Evolutionary conservation across 768 basidiomycete genomes (phyloP).

Genomic region (Nevesoporus exiguus): DNA sequence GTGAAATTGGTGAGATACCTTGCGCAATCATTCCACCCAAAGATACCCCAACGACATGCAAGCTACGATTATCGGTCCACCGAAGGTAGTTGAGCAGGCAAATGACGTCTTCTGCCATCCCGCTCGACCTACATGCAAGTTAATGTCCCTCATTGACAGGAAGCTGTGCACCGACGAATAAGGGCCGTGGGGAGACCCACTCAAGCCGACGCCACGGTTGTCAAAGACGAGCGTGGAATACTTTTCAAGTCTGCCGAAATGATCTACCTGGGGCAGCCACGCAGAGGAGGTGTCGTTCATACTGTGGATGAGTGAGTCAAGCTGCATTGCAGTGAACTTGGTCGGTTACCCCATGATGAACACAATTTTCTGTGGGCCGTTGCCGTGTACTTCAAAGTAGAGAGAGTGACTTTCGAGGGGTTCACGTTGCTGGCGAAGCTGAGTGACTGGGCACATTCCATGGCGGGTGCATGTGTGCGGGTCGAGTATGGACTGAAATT

Average conservation of each 20-base stretch:
- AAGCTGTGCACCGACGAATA: constrained; percentile 55
- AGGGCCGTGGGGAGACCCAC: constrained; percentile 65
- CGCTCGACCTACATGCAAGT: constrained; percentile 49
- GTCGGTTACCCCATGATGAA: constrained; percentile 68
- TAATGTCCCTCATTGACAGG: neutral
- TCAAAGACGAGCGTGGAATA: constrained; percentile 75
- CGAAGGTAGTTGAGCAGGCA: constrained; percentile 65
- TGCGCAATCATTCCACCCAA: constrained; percentile 86
- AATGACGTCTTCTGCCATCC: constrained; percentile 75
- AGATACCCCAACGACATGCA: constrained; percentile 74
- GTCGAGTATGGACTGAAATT: constrained; percentile 50
- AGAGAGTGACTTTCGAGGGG: constrained; percentile 65
- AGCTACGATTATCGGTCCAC: constrained; percentile 58
- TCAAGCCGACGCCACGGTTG: constrained; percentile 81
- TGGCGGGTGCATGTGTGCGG: constrained; percentile 59
- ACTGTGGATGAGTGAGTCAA: constrained; percentile 30
- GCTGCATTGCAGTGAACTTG: neutral
- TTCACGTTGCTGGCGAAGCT: constrained; percentile 44
- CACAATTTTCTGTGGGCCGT: constrained; percentile 58
- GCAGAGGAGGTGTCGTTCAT: constrained; percentile 61
- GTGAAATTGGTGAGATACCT: constrained; percentile 36
- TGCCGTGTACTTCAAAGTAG: constrained; percentile 78
- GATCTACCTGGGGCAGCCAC: constrained; percentile 61
- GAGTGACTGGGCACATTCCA: constrained; percentile 73
- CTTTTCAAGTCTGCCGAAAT: constrained; percentile 53